Base-by-base conservation (phyloP, 441 rosid genomes). In the Aquilaria agallochum region DNA sequence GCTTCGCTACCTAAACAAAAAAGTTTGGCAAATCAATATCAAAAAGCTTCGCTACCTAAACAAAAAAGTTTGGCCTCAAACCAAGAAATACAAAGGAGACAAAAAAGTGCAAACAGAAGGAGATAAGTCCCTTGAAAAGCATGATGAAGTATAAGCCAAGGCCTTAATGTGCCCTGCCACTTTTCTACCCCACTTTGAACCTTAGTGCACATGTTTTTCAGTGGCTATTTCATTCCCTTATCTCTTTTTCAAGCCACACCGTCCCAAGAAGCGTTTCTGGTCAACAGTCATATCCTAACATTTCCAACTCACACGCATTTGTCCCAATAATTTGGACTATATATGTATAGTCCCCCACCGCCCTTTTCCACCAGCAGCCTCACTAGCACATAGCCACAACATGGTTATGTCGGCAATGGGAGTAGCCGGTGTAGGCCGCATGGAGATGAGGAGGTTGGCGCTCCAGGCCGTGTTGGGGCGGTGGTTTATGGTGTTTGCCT, bases 401-500 rank as follows among this genome's bases (percentile, higher is more conserved):
- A 20, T 20, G 27, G 27, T 20, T 20, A 20, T 20, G 27, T 20
- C 27, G 27, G 27, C 27, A 20, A 20, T 20, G 27, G 32, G 42
- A 5, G 30, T 0, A 5, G 68, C 64, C 13, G 63, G 71, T 31
- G 59, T 72, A 42, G 60, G 73, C 3, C 68, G 68, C 62, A 66
- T 64, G 47, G 78, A 77, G 11, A 60, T 62, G 76, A 78, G 72
- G 77, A 63, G 66, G 59, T 67, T 83, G 8, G 52, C 66, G 54
- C 7, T 49, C 13, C 87, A 68, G 48, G 62, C 81, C 60, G 59
- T 83, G 31, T 15, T 58, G 0, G 84, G 94, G 32, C 74, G 94
- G 67, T 85, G 87, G 92, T 81, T 86, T 73, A 86, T 83, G 86
- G 84, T 76, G 47, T 84, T 88, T 10, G 85, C 80, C 10, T 65